phyloP scores from a whole-genome alignment of 371 early-diverging fungal species.

The Capillidium heterosporum region DNA sequence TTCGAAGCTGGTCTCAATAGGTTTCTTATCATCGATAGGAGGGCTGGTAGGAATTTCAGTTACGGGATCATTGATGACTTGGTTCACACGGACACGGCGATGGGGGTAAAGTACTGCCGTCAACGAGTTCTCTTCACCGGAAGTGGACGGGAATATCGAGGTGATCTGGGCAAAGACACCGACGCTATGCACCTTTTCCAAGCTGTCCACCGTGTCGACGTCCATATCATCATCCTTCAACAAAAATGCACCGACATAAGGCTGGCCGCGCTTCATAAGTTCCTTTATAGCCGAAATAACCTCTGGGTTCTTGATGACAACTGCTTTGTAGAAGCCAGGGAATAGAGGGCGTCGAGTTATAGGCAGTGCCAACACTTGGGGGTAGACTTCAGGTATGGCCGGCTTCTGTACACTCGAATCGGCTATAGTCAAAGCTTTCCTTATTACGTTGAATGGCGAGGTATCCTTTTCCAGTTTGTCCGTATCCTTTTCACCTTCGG shows the following conservation, averaged over 20 bases:
- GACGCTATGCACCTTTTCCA: conserved; percentile 65
- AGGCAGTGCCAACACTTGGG: conserved; percentile 82
- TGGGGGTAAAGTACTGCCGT: conserved; percentile 92
- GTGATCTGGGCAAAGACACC: conserved; percentile 97
- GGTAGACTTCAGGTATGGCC: conserved; percentile 67
- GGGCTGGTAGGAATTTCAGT: too few species aligned
- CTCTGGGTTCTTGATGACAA: conserved; percentile 81
- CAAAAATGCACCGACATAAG: conserved; percentile 87
- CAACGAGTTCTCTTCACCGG: conserved; percentile 56
- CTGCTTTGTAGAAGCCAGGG: conserved; percentile 93
- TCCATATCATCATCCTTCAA: conserved; percentile 75
- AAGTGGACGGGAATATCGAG: conserved; percentile 74
- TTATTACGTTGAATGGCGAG: conserved; percentile 8
- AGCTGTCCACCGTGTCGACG: conserved; percentile 52
- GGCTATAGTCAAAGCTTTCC: conserved; percentile 12
- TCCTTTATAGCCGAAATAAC: conserved; percentile 82
- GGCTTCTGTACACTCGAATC: conserved; percentile 49
- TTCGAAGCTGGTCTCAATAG: conserved; percentile 12
- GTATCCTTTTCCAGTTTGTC: background rate
- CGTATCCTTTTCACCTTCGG: background rate
- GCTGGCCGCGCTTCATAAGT: conserved; percentile 74
- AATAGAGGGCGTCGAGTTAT: conserved; percentile 86
- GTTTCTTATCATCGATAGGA: conserved; percentile 8
- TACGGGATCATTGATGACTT: conserved; percentile 24
- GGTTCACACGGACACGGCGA: conserved; percentile 65